A percentile compares a stretch with the other conserved stretches of the same genome.
These are phyloP conservation scores for Candida manassasensis DNA, from an alignment of 805 yeast species.

Conservation along the genomic window DNA sequence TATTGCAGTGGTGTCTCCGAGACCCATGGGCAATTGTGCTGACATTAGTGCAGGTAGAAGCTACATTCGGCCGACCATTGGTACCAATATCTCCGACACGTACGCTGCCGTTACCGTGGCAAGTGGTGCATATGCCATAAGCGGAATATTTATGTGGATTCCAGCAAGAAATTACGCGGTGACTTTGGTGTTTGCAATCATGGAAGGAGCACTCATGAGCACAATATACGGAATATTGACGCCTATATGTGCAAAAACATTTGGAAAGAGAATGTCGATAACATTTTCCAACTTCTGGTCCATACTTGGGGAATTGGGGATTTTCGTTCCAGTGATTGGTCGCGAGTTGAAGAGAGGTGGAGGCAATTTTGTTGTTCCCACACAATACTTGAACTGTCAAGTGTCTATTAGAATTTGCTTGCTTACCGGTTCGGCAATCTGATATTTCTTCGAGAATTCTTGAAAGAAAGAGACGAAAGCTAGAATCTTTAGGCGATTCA, in stretches of 20 bases:
- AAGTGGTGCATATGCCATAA: slow-evolving; percentile 17
- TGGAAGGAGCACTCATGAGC: slow-evolving; percentile 57
- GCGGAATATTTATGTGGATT: slow-evolving; percentile 29
- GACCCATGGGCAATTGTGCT: slow-evolving; percentile 52
- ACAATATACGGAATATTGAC: slow-evolving; percentile 54
- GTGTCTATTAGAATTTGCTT: slow-evolving; percentile 56
- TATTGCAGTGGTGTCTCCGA: slow-evolving; percentile 52
- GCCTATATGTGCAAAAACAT: slow-evolving; percentile 45
- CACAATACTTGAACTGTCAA: slow-evolving; percentile 49
- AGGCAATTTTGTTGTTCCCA: slow-evolving; percentile 29
- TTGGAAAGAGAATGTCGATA: slow-evolving; percentile 52
- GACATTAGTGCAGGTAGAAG: slow-evolving; percentile 56
- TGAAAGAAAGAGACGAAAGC: slow-evolving; percentile 45
- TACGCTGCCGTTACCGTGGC: slow-evolving; percentile 49
- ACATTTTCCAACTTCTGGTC: slow-evolving; percentile 51
- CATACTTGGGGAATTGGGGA: slow-evolving; percentile 44
- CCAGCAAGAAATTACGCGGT: slow-evolving; percentile 57
- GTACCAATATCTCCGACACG: slow-evolving; percentile 43
- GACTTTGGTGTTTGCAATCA: slow-evolving; percentile 44
- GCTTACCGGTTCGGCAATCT: slow-evolving; percentile 41
- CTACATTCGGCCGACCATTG: slow-evolving; percentile 48
- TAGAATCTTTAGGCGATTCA: slow-evolving; percentile 11
- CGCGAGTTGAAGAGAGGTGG: slow-evolving; percentile 40
- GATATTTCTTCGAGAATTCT: slow-evolving; percentile 48
- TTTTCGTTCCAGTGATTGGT: slow-evolving; percentile 61